Evolutionary conservation across 2,329 filamentous ascomycete genomes (phyloP).

Genomic region (Colletotrichum orchidophilum): DNA sequence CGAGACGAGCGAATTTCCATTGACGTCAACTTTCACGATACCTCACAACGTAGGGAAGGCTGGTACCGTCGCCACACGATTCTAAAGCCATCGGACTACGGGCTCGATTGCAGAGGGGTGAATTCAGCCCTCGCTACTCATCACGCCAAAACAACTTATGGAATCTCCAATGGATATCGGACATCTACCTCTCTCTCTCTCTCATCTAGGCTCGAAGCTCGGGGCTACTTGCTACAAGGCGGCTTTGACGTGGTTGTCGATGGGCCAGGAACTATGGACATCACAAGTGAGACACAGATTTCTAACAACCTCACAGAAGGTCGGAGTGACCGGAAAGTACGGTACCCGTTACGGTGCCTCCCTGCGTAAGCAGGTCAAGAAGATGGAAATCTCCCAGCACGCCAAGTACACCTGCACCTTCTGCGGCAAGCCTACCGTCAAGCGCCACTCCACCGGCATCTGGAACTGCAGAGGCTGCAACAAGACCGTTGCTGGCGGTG

Average conservation of each 20-base stretch:
- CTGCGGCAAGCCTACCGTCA: constrained; percentile 96
- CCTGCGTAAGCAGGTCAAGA: constrained; percentile 95
- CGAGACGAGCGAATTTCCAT: background rate
- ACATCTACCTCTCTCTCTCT: no score
- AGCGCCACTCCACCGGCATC: constrained; percentile 91
- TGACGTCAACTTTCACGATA: background rate
- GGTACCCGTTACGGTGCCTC: constrained; percentile 99
- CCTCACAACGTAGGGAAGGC: background rate
- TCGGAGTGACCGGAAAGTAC: constrained; percentile 97
- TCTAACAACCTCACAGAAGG: constrained; percentile 69
- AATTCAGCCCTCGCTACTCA: no score
- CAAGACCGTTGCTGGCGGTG: constrained; percentile 90
- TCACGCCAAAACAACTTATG: no score
- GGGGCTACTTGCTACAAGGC: background rate
- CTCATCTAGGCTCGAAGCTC: background rate
- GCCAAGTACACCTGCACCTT: constrained; percentile 97
- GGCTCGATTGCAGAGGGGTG: no score
- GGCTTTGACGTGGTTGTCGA: background rate
- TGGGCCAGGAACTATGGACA: background rate
- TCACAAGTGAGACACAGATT: constrained; percentile 8
- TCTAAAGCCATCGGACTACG: background rate
- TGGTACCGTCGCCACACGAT: no score
- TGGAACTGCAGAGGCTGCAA: constrained; percentile 97
- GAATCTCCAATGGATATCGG: no score
- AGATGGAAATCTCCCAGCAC: constrained; percentile 99